phyloP scores from a whole-genome alignment of 257 asterid genomes.

The Solanum paucissectum region DNA sequence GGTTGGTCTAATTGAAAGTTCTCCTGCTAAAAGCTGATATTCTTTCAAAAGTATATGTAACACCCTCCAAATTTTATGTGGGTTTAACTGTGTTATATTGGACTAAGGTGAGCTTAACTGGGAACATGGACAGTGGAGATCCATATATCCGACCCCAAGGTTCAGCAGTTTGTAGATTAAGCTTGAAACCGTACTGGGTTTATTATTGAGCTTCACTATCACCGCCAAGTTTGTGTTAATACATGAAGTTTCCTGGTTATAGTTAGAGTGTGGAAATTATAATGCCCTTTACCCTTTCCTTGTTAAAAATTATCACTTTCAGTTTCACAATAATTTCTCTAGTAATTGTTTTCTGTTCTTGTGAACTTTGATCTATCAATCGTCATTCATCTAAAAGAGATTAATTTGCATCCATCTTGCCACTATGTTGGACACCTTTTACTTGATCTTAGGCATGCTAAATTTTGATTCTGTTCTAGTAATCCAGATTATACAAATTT shows the following conservation, averaged over 20 bases:
- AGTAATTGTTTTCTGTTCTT: neutral
- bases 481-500: neutral
- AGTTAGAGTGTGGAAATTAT: neutral
- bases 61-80: neutral
- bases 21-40: neutral
- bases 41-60: neutral
- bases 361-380: neutral
- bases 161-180: neutral
- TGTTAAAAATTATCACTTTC: neutral
- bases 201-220: neutral
- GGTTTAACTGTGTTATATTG: neutral
- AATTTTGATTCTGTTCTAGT: neutral
- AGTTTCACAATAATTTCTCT: neutral
- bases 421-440: neutral
- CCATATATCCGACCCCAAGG: neutral
- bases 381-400: neutral
- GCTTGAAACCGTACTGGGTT: neutral
- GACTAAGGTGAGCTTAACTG: neutral
- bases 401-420: neutral
- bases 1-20: neutral
- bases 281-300: neutral
- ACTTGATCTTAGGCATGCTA: neutral
- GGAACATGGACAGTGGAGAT: neutral
- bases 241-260: neutral
- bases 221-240: neutral